Percentiles rank a stretch among this genome's conserved stretches.
Conservation (phyloP, 345 rosid genomes). For the Corymbia maculata region DNA sequence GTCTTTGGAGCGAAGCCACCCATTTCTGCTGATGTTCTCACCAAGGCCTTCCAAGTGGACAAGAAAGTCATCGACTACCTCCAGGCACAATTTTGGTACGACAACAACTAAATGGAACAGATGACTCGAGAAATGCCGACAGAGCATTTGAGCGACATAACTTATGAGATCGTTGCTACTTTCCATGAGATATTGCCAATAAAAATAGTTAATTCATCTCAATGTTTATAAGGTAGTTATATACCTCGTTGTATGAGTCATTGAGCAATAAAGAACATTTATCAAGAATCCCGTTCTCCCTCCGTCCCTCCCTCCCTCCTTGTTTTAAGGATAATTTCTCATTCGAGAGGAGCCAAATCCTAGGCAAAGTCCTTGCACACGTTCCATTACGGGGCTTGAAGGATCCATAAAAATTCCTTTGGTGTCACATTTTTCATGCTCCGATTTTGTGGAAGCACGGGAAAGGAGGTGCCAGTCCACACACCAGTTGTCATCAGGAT, state of each 20-base stretch:
- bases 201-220: background rate
- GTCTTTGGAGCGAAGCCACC: background rate
- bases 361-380: background rate
- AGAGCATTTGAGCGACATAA: background rate
- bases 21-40: constrained; percentile 9
- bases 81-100: constrained; percentile 13
- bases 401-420: background rate
- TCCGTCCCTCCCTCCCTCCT: too few relatives aligned
- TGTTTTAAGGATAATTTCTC: background rate
- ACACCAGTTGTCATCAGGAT: background rate
- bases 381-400: background rate
- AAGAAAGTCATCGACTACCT: constrained; percentile 5
- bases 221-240: background rate
- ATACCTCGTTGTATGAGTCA: background rate
- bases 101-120: background rate
- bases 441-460: background rate
- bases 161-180: background rate
- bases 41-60: constrained; percentile 30
- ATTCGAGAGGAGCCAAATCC: background rate
- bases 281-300: background rate
- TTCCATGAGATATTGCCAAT: background rate
- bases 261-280: background rate
- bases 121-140: background rate
- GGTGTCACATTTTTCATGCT: background rate
- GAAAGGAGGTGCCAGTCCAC: background rate